Percentiles rank a stretch among this genome's conserved stretches.
Evolutionary conservation across 345 rosid genomes (phyloP).

Genomic region (Aquilaria malaccensis): DNA sequence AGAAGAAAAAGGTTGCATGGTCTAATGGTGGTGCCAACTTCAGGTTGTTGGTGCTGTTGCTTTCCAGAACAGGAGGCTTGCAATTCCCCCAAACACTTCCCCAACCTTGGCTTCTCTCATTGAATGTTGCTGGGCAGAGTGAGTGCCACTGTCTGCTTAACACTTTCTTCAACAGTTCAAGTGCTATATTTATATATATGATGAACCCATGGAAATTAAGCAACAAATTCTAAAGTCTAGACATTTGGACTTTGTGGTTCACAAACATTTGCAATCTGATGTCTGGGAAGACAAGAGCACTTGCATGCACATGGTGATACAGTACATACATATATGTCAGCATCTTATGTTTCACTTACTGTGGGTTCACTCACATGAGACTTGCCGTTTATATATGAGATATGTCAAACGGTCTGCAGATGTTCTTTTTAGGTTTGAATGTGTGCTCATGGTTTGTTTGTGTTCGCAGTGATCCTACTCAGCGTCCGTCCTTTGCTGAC

Average conservation of each 20-base stretch:
- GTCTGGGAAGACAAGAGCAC: background rate
- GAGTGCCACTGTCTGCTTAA: constrained; percentile 14
- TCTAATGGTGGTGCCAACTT: constrained; percentile 3
- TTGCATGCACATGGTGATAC: background rate
- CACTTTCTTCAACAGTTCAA: background rate
- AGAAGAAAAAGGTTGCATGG: background rate
- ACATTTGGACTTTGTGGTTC: too few species aligned
- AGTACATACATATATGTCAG: background rate
- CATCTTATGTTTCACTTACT: too few species aligned
- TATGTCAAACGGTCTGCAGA: too few species aligned
- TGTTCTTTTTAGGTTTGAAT: background rate
- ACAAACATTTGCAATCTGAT: background rate
- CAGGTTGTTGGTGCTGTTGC: constrained; percentile 99
- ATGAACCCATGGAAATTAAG: too few species aligned
- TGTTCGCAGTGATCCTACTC: constrained; percentile 49
- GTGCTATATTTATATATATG: background rate
- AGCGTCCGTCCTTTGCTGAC: constrained; percentile 62
- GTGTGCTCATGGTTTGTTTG: constrained; percentile 2
- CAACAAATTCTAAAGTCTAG: too few species aligned
- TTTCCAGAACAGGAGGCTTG: constrained; percentile 88
- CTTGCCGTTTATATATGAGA: too few species aligned
- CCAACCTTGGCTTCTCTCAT: constrained; percentile 73
- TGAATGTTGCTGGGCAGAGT: constrained; percentile 99
- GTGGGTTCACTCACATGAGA: too few species aligned
- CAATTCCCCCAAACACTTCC: constrained; percentile 67